phyloP scores from a whole-genome alignment of 2,329 filamentous ascomycete genomes.

The Helotiales sp. region DNA sequence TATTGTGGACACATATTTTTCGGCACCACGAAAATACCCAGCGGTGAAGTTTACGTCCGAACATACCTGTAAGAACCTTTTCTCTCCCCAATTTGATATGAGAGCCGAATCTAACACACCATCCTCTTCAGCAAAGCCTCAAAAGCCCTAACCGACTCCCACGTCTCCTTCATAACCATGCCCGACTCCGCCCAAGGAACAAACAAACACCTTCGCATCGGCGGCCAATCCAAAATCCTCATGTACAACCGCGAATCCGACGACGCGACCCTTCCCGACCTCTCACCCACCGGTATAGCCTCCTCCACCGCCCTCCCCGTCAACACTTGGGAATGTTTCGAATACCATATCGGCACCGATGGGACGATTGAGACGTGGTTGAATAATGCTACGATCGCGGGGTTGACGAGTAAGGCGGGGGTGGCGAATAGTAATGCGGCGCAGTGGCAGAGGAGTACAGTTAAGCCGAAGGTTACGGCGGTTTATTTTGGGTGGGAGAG shows the following conservation, averaged over 20 bases:
- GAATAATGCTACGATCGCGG: conserved; percentile 50
- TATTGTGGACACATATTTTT: conserved; percentile 63
- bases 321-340: conserved; percentile 57
- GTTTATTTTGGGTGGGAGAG: conserved; percentile 66
- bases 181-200: conserved; percentile 55
- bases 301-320: conserved; percentile 51
- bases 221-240: conserved; percentile 59
- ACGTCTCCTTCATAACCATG: conserved; percentile 66
- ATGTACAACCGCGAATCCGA: conserved; percentile 66
- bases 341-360: conserved; percentile 59
- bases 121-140: conserved; percentile 48
- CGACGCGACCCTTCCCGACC: conserved; percentile 61
- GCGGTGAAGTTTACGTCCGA: conserved; percentile 57
- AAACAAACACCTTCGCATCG: conserved; percentile 62
- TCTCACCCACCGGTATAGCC: conserved; percentile 59
- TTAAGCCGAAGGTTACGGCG: conserved; percentile 52
- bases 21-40: conserved; percentile 55
- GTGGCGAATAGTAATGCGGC: conserved; percentile 49
- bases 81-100: background rate
- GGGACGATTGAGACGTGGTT: conserved; percentile 62
- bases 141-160: conserved; percentile 56
- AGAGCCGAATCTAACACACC: conserved; percentile 25
- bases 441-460: conserved; percentile 51
- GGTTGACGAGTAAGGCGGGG: conserved; percentile 45
- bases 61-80: conserved; percentile 53